These are phyloP conservation scores for Colletotrichum tropicicola DNA, from an alignment of 2,329 filamentous ascomycete species.

Conservation along the genomic window DNA sequence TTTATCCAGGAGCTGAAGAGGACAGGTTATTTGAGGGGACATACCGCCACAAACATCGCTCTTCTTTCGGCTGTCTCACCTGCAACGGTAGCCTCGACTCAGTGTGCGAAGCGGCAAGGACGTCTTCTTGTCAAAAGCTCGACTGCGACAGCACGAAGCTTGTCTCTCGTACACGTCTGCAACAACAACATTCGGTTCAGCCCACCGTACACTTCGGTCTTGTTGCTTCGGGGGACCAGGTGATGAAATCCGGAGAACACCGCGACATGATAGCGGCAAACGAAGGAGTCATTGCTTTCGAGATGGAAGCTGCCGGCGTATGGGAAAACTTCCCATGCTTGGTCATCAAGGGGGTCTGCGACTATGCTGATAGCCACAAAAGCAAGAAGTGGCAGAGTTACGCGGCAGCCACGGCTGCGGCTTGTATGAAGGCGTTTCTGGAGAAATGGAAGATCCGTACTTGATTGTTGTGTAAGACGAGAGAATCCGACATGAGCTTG, in stretches of 20 bases:
- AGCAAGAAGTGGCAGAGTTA: slow-evolving; percentile 48
- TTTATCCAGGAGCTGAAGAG: slow-evolving; percentile 37
- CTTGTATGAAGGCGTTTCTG: slow-evolving; percentile 29
- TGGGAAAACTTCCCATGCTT: slow-evolving; percentile 40
- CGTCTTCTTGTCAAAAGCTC: slow-evolving; percentile 33
- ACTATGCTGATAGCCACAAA: slow-evolving; percentile 52
- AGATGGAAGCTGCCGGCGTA: slow-evolving; percentile 46
- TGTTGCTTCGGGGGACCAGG: slow-evolving; percentile 46
- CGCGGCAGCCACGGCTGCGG: slow-evolving; percentile 48
- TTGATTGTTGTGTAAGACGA: not conserved
- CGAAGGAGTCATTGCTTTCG: slow-evolving; percentile 37
- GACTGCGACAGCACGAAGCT: slow-evolving; percentile 31
- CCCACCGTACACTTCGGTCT: slow-evolving; percentile 43
- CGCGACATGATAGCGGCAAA: slow-evolving; percentile 42
- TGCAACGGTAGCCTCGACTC: not conserved
- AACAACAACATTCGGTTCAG: not conserved
- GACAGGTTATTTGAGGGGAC: slow-evolving; percentile 41
- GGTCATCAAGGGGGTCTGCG: slow-evolving; percentile 47
- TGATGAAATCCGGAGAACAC: slow-evolving; percentile 45
- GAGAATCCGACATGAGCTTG: not conserved
- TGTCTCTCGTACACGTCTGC: not conserved
- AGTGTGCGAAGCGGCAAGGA: slow-evolving; percentile 33
- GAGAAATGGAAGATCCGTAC: not conserved
- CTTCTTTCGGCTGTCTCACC: not conserved
- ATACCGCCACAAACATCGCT: slow-evolving; percentile 43